Base-by-base conservation (phyloP, 352 stramenopile genomes). In the Pythium dissotocum region DNA sequence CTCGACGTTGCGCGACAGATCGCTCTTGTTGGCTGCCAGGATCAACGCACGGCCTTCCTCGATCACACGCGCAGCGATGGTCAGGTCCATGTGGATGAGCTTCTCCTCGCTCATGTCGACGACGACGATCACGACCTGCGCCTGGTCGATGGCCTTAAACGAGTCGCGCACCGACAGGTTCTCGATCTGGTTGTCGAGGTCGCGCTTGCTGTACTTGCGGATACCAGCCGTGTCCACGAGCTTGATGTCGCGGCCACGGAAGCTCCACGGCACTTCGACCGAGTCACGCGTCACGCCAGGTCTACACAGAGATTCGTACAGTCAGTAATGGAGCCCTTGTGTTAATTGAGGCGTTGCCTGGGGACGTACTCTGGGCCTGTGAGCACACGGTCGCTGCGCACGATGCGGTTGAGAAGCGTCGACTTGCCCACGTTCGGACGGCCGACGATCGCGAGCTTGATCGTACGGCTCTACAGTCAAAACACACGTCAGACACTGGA, bases 81-180 rank as follows among this genome's bases (percentile, higher is more conserved):
- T 93, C 21, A 93, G 75, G 61, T 95, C 87, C 83, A 95, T 89
- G 74, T 95, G 83, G 61, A 93, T 91, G 35, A 95, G 77, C 64
- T 93, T 90, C 10, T 84, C 73, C 63, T 91, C 72, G 57, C 82
- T 93, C 79, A 95, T 90, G 65, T 95, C 87, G 12, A 93, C 80
- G 48, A 95, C 87, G 14, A 95, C 85, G 13, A 88, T 78, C 48
- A 93, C 87, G 26, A 95, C 85, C 63, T 91, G 84, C 16, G 87
- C 87, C 61, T 81, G 89, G 67, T 91, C 85, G 57, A 94, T 90
- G 33, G 87, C 83, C 59, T 84, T 81, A 70, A 93, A 93, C 46
- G 87, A 72, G 74, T 94, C 85, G 36, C 85, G 85, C 63, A 94
- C 87, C 53, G 87, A 93, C 38, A 94, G 65, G 60, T 94, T 90